These are phyloP conservation scores for Cystofilobasidium bisporidii DNA, from an alignment of 768 basidiomycete species.

Conservation along the genomic window DNA sequence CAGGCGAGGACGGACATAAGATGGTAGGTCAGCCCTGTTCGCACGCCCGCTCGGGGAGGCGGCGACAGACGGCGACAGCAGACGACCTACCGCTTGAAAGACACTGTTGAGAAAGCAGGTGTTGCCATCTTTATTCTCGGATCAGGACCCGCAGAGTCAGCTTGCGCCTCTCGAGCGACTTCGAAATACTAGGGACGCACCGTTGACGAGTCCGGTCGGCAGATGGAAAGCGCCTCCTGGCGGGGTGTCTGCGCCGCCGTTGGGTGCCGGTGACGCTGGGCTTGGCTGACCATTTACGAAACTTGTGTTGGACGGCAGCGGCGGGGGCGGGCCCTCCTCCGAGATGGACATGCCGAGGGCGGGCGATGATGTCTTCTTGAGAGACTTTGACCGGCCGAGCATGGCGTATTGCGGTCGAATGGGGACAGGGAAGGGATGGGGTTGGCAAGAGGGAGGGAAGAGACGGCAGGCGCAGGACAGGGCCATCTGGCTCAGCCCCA, in stretches of 20 bases:
- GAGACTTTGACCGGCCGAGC: conserved; percentile 17
- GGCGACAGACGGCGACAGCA: background rate
- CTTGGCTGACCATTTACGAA: background rate
- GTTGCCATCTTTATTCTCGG: conserved; percentile 34
- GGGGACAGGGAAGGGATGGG: background rate
- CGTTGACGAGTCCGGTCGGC: conserved; percentile 16
- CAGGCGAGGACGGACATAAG: conserved; percentile 48
- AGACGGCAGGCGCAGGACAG: too few relatives aligned
- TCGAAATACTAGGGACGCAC: background rate
- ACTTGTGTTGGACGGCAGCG: background rate
- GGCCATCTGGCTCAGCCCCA: too few relatives aligned
- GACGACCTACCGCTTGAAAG: conserved; percentile 57
- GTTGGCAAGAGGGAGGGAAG: background rate
- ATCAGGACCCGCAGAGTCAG: background rate
- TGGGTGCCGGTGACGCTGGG: background rate
- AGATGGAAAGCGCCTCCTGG: background rate
- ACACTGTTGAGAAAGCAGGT: conserved; percentile 97
- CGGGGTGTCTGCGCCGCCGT: background rate
- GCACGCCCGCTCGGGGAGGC: conserved; percentile 28
- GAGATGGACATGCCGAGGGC: background rate
- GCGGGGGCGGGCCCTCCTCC: background rate
- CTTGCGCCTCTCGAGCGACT: too few relatives aligned
- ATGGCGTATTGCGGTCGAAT: too few relatives aligned
- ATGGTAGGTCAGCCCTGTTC: conserved; percentile 50
- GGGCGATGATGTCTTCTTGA: background rate